Base-by-base conservation (phyloP, 257 asterid species). In the Jacaranda copaia region DNA sequence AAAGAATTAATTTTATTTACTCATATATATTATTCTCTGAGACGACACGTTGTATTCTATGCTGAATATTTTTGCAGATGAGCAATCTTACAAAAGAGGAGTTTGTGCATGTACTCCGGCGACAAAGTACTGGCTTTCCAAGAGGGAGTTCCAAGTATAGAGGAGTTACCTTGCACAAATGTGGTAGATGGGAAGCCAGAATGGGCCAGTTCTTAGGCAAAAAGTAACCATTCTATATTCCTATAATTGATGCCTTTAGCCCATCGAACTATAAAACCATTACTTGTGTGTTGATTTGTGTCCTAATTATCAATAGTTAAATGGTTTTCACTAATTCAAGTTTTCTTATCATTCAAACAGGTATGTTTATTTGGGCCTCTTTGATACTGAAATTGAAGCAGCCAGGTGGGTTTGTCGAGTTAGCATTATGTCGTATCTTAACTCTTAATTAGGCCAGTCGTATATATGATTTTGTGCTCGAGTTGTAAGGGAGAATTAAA, bases 101-200 rank as follows among this genome's bases (percentile, higher is more conserved):
- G 82, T 93, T 93, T 70, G 93, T 95, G 70, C 99, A 95, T 79
- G 92, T 90, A 18, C 85, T 95, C 12, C 81, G 98, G 39, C 79
- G 97, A 74, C 97, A 90, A 82, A 95, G 98, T 56, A 95, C 90
- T 65, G 99, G 98, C 52, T 91, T 95, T 79, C 89, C 99, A 1
- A 88, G 99, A 69, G 99, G 99, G 74, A 95, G 96, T 87, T 93
- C 99, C 0, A 93, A 91, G 82, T 95, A 88, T 83, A 90, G 98
- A 81, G 99, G 99, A 71, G 99, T 90, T 43, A 95, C 97, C 19
- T 82, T 95, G 85, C 98, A 95, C 80, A 92, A 92, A 85, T 92
- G 98, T 80, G 98, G 98, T 70, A 80, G 95, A 86, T 94, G 99
- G 99, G 98, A 95, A 86, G 93, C 97, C 19, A 89, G 97, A 48